Percentiles rank a stretch among this genome's conserved stretches.
Conservation (phyloP, 2,329 filamentous ascomycete genomes). For the Sclerotinia minor region DNA sequence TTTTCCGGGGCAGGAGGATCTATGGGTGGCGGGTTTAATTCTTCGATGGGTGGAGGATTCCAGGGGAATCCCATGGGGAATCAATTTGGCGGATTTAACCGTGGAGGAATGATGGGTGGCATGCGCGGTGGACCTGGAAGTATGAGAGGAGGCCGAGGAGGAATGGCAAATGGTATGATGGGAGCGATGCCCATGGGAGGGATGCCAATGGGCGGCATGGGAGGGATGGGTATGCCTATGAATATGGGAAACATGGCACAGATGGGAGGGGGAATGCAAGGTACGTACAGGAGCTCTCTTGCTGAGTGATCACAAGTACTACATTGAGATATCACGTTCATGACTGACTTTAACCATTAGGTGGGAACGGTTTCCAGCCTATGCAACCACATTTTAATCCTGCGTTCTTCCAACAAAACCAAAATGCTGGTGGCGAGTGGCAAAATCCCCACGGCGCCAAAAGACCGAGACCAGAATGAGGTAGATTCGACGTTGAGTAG, state of each 20-base stretch:
- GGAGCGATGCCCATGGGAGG: slow-evolving; percentile 56
- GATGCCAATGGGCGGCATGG: slow-evolving; percentile 54
- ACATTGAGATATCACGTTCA: neutral
- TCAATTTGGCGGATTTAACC: slow-evolving; percentile 53
- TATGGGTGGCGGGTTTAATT: slow-evolving; percentile 49
- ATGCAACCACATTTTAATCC: slow-evolving; percentile 72
- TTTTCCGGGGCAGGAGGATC: slow-evolving; percentile 49
- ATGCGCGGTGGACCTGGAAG: slow-evolving; percentile 54
- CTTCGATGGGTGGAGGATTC: slow-evolving; percentile 50
- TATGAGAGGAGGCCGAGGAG: slow-evolving; percentile 60
- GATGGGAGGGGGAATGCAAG: slow-evolving; percentile 55
- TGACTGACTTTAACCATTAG: slow-evolving; percentile 30
- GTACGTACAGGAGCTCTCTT: slow-evolving; percentile 45
- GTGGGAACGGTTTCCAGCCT: slow-evolving; percentile 60
- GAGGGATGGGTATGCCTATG: slow-evolving; percentile 43
- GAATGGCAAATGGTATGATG: slow-evolving; percentile 48
- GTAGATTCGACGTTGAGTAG: neutral
- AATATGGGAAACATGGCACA: slow-evolving; percentile 50
- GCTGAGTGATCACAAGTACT: neutral
- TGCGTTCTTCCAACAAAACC: slow-evolving; percentile 64
- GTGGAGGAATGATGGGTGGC: slow-evolving; percentile 54
- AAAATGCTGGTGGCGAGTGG: slow-evolving; percentile 54
- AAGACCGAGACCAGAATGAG: slow-evolving; percentile 67
- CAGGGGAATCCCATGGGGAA: slow-evolving; percentile 47
- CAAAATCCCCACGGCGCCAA: slow-evolving; percentile 84